Evolutionary conservation across 192 early-diverging fungal genomes (phyloP).

Genomic region (Mortierella hygrophila): DNA sequence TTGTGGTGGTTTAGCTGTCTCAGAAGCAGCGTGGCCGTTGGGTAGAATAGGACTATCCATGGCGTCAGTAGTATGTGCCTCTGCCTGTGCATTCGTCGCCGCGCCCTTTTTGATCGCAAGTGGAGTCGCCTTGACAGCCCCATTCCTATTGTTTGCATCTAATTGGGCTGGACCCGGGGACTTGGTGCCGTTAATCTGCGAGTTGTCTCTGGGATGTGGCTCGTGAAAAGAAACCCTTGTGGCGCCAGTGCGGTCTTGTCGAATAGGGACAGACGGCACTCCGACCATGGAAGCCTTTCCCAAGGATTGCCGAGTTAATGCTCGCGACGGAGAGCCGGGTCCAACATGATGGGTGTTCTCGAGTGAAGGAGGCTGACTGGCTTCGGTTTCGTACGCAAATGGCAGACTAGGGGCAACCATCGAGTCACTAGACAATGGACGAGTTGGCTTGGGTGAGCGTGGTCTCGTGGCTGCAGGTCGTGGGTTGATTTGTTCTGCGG

Average conservation of each 20-base stretch:
- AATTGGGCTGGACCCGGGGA: not conserved
- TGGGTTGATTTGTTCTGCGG: constrained; percentile 45
- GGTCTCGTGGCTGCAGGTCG: constrained; percentile 30
- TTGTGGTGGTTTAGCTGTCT: not conserved
- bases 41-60: constrained; percentile 19
- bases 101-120: constrained; percentile 2
- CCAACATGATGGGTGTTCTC: constrained; percentile 32
- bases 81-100: not conserved
- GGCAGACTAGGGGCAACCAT: constrained; percentile 35
- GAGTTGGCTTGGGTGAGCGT: constrained; percentile 25
- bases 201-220: constrained; percentile 19
- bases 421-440: constrained; percentile 46
- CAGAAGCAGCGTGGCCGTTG: not conserved
- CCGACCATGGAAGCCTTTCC: constrained; percentile 28
- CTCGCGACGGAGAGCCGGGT: constrained; percentile 7
- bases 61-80: not conserved
- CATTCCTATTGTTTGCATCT: constrained; percentile 5
- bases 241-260: constrained; percentile 36
- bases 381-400: constrained; percentile 30
- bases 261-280: constrained; percentile 35
- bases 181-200: not conserved
- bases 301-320: constrained; percentile 33
- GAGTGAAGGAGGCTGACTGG: constrained; percentile 13
- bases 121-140: not conserved
- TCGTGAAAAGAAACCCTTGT: constrained; percentile 35